Conservation (phyloP, 768 basidiomycete genomes). For the Tulasnella sp. region DNA sequence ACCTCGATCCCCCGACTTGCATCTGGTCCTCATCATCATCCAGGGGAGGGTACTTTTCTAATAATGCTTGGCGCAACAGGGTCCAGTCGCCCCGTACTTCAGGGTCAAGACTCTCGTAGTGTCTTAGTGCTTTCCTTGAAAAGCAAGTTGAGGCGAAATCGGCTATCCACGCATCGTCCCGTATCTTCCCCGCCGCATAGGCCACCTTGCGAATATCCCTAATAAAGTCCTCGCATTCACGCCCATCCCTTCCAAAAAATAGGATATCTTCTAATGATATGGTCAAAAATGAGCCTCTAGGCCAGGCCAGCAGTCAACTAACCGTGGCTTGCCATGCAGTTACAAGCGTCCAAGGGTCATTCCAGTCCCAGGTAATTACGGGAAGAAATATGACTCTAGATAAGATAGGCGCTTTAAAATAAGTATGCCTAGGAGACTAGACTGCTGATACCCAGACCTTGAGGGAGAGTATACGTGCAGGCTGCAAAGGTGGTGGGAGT, state of each 20-base stretch:
- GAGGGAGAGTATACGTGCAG: no score
- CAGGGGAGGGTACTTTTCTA: neutral
- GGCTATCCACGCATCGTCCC: neutral
- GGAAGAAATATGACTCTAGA: no score
- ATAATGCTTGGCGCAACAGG: neutral
- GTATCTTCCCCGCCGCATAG: neutral
- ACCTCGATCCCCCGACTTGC: neutral
- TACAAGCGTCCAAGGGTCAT: no score
- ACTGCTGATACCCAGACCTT: no score
- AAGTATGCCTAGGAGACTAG: no score
- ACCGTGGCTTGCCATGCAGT: neutral
- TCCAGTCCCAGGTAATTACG: no score
- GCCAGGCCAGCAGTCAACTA: neutral
- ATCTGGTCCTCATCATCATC: neutral
- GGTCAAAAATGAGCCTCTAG: no score
- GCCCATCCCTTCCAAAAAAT: neutral
- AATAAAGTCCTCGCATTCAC: slow-evolving; percentile 3
- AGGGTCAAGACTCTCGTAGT: neutral
- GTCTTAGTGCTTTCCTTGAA: neutral
- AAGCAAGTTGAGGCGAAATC: neutral
- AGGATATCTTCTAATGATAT: neutral
- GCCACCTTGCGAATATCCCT: neutral
- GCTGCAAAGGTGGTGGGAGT: no score
- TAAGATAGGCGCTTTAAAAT: no score
- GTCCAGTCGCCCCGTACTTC: neutral